These are phyloP conservation scores for Colletotrichum sp. DNA, from an alignment of 2,329 filamentous ascomycete genomes.

Conservation along the genomic window DNA sequence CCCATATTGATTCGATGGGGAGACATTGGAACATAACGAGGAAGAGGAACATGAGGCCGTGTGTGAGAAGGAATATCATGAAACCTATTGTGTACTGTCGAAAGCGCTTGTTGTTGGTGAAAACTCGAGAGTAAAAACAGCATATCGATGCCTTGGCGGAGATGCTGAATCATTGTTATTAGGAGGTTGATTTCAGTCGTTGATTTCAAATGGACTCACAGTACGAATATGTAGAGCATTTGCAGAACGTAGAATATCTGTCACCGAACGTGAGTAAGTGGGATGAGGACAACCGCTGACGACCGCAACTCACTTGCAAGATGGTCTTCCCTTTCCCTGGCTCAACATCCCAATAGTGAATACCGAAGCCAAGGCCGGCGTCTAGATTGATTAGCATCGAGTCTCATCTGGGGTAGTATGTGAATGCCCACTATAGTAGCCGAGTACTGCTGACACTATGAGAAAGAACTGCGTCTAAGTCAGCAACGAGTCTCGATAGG, in stretches of 20 bases:
- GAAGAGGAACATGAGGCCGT: slow-evolving; percentile 19
- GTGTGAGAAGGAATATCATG: slow-evolving; percentile 11
- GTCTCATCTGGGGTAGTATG: not conserved
- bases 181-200: rapidly evolving
- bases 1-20: slow-evolving; percentile 21
- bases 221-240: slow-evolving; percentile 27
- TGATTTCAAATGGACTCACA: not conserved
- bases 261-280: rapidly evolving
- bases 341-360: slow-evolving; percentile 26
- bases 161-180: not conserved
- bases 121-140: slow-evolving; percentile 26
- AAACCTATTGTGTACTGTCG: not conserved
- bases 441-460: not conserved
- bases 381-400: not conserved
- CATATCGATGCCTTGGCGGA: slow-evolving; percentile 27
- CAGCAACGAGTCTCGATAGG: rapidly evolving
- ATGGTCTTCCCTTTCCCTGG: slow-evolving; percentile 8
- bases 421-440: not conserved
- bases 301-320: not conserved
- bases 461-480: not conserved
- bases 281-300: rapidly evolving
- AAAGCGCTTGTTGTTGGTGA: slow-evolving; percentile 9
- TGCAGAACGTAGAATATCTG: slow-evolving; percentile 24
- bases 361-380: slow-evolving; percentile 21
- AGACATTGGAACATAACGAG: slow-evolving; percentile 24